Base-by-base conservation (phyloP, 75 land plant genomes). In the Isoetes taiwanensis region DNA sequence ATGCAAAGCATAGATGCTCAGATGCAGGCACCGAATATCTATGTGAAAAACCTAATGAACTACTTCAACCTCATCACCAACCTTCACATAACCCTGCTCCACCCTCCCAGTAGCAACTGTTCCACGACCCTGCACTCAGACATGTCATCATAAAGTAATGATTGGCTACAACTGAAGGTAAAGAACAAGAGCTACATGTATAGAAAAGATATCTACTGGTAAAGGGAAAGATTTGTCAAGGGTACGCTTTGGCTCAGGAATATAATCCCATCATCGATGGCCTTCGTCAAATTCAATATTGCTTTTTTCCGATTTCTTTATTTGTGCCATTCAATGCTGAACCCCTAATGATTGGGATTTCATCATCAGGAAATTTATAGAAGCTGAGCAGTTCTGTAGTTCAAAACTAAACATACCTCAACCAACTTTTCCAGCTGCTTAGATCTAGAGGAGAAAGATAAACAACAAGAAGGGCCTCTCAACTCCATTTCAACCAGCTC, bases 311-410 rank as follows among this genome's bases (percentile, higher is more conserved):
- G n/a, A 86, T 76, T 57, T 91, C 97, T 8, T 83, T 83, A 73
- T 91, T 87, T 24, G 74, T 91, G 2, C 97, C 94, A 34, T 91
- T 75, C 48, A 91, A 73, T 30, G 97, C 97, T 31, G 95, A 91
- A 16, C 97, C 97, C 31, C 97, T 64, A 31, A 91, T 61, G 29
- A 91, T 91, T 8, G 97, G 97, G 21, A 91, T 91, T 1, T 91
- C 97, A 78, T 91, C 97, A 19, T 94, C 97, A 58, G 97, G 97
- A 43, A 91, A 91, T 74, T 91, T 86, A 76, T 91, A 91, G 71
- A 91, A 91, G 50, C 76, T 74, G 40, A 86, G 84, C 61, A 91
- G 69, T 65, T 91, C 97, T 90, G 77, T 59, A 55, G 66, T 26
- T 21, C 27, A 56, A 2, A 32, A 24, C 32, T 14, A 48, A 10